These are phyloP conservation scores for Aegilops speltoides DNA, from an alignment of 176 grass and related monocot species.

Conservation along the genomic window DNA sequence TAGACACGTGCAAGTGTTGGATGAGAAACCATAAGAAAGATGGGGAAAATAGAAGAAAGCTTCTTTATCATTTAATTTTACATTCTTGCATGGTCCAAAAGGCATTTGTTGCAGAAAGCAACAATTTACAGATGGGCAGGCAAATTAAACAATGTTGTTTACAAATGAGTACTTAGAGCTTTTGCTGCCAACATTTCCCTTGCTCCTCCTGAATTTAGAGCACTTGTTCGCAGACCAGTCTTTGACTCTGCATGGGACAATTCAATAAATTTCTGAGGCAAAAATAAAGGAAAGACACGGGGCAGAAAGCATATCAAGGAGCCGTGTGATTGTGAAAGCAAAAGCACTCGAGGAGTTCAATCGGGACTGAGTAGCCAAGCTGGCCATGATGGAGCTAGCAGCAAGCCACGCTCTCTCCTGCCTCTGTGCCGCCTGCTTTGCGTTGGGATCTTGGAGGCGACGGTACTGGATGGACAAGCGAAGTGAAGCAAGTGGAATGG, in stretches of 20 bases:
- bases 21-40: not conserved
- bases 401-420: not conserved
- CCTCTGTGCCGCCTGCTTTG: not conserved
- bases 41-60: not conserved
- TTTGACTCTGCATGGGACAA: not conserved
- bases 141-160: no score
- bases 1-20: not conserved
- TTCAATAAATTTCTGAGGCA: not conserved
- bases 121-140: not conserved
- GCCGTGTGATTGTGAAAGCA: slow-evolving; percentile 28
- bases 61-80: no score
- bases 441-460: not conserved
- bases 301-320: not conserved
- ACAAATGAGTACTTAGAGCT: not conserved
- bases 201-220: not conserved
- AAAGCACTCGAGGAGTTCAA: slow-evolving; percentile 11
- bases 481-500: not conserved
- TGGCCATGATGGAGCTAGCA: slow-evolving; percentile 11
- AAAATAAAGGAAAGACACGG: not conserved
- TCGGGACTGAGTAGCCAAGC: not conserved
- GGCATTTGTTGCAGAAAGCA: not conserved
- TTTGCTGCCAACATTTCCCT: not conserved
- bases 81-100: not conserved
- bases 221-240: not conserved
- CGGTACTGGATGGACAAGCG: not conserved